phyloP scores from a whole-genome alignment of 108 stramenopile genomes.

The Parmales sp. region DNA sequence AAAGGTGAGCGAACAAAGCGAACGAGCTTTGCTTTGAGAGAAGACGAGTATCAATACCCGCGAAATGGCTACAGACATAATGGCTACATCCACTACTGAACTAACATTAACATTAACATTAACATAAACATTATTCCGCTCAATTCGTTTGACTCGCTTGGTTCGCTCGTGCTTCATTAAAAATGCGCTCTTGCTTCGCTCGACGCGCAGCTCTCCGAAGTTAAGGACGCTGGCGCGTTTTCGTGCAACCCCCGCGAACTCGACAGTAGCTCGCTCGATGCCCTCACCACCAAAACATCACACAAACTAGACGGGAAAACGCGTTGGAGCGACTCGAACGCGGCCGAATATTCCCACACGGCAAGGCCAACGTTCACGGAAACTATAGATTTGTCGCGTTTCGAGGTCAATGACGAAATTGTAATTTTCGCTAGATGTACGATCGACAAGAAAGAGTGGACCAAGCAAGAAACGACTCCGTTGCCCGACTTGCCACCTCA shows the following conservation, averaged over 20 bases:
- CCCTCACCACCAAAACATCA: too few species aligned
- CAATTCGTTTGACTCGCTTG: background rate
- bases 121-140: background rate
- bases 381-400: slow-evolving; percentile 32
- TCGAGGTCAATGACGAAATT: slow-evolving; percentile 40
- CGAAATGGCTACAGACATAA: slow-evolving; percentile 11
- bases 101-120: background rate
- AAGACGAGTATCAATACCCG: slow-evolving; percentile 18
- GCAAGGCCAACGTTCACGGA: slow-evolving; percentile 47
- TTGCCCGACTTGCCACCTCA: slow-evolving; percentile 40
- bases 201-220: slow-evolving; percentile 9
- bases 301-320: background rate
- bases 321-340: background rate
- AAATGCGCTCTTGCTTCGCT: too few species aligned
- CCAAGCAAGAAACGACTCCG: slow-evolving; percentile 10
- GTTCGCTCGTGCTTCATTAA: too few species aligned
- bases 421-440: slow-evolving; percentile 48
- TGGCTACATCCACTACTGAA: background rate
- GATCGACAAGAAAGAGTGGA: slow-evolving; percentile 57
- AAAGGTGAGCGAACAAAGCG: slow-evolving; percentile 46
- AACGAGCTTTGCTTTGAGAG: slow-evolving; percentile 16
- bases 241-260: too few species aligned
- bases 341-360: background rate
- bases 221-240: slow-evolving; percentile 28
- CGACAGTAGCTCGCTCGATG: too few species aligned